phyloP scores from a whole-genome alignment of 2,329 filamentous ascomycete genomes.

The Fusarium heterosporum region DNA sequence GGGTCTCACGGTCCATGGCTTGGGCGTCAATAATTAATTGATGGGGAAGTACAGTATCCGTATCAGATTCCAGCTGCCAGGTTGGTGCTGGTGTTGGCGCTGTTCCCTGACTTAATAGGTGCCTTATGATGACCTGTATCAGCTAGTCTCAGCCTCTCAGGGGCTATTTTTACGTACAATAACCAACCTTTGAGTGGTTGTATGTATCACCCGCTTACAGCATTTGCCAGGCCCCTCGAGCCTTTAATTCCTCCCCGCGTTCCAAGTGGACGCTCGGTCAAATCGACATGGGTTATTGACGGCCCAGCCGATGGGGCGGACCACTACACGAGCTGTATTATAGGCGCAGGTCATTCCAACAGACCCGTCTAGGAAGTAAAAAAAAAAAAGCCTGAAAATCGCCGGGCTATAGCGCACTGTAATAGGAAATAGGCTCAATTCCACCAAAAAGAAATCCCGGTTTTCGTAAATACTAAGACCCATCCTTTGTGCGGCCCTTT shows the following conservation, averaged over 20 bases:
- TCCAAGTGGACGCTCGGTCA: constrained; percentile 35
- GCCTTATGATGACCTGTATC: constrained; percentile 9
- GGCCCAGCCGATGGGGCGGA: constrained; percentile 9
- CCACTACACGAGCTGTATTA: constrained; percentile 16
- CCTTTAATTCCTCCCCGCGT: constrained; percentile 42
- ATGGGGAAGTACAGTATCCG: neutral
- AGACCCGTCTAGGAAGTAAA: constrained; percentile 30
- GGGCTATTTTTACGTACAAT: constrained; percentile 37
- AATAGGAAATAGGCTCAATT: constrained; percentile 30
- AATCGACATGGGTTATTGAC: constrained; percentile 16
- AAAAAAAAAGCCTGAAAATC: constrained; percentile 37
- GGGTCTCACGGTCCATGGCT: constrained; percentile 23
- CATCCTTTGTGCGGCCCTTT: constrained; percentile 28
- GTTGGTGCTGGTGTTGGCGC: constrained; percentile 4
- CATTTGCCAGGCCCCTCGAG: constrained; percentile 10
- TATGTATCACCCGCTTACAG: constrained; percentile 17
- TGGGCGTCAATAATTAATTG: constrained; percentile 8
- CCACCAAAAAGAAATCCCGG: constrained; percentile 39
- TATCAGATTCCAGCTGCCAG: constrained; percentile 22
- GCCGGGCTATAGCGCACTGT: constrained; percentile 25
- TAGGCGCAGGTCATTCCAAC: constrained; percentile 14
- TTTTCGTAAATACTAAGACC: constrained; percentile 37
- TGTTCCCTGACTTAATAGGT: constrained; percentile 3
- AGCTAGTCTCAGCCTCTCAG: constrained; percentile 21
- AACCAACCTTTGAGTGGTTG: constrained; percentile 20